Evolutionary conservation across 495 filamentous ascomycete species (phyloP).

Genomic region (Stereocaulon alpinum): DNA sequence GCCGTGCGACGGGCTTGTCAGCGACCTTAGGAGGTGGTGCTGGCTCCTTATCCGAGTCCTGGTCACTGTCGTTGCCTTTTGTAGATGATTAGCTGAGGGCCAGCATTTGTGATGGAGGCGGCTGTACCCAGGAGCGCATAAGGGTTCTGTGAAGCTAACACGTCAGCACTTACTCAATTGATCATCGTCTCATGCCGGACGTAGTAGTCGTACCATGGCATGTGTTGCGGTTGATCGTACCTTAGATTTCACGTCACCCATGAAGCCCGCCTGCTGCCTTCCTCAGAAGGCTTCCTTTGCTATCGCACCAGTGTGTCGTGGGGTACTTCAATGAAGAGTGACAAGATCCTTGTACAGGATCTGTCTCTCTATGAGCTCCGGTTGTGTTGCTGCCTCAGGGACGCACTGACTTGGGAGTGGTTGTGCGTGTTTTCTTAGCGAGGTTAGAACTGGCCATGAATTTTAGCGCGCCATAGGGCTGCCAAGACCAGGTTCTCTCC

Average conservation of each 20-base stretch:
- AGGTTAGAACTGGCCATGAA: constrained; percentile 6
- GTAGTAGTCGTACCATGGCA: background rate
- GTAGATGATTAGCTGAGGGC: constrained; percentile 20
- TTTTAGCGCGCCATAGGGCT: background rate
- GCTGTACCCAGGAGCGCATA: constrained; percentile 80
- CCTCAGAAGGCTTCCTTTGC: constrained; percentile 21
- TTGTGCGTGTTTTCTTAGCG: constrained; percentile 17
- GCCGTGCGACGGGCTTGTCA: constrained; percentile 69
- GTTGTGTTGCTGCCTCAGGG: background rate
- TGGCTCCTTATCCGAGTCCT: constrained; percentile 67
- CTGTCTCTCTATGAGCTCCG: constrained; percentile 16
- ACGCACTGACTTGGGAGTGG: background rate
- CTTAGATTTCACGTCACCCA: constrained; percentile 28
- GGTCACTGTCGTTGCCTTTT: constrained; percentile 79
- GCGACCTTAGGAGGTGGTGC: constrained; percentile 72
- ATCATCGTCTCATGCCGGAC: background rate
- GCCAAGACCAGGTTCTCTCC: background rate
- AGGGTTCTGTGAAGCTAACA: constrained; percentile 50
- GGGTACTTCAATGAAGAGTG: constrained; percentile 13
- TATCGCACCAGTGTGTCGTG: constrained; percentile 21
- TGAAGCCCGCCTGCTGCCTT: constrained; percentile 24
- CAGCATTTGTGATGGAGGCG: constrained; percentile 18
- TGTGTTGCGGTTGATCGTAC: constrained; percentile 9
- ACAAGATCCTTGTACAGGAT: constrained; percentile 22
- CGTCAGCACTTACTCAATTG: constrained; percentile 21